Evolutionary conservation across 331 rosid genomes (phyloP).

Genomic region (Malus hybrid): DNA sequence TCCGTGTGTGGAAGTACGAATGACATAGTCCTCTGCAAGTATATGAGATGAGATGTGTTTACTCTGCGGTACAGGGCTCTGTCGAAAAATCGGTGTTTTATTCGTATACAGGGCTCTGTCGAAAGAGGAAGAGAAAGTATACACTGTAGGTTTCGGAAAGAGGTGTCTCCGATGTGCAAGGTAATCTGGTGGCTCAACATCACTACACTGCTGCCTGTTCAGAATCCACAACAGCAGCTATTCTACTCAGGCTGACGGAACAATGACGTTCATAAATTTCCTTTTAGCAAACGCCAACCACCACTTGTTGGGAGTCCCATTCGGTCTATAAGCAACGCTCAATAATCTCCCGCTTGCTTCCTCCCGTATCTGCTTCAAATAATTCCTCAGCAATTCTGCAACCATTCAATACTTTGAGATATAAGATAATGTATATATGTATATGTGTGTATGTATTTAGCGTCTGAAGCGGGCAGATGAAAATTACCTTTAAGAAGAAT

Average conservation of each 20-base stretch:
- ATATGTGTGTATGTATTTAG: neutral
- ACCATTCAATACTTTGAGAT: conserved; percentile 7
- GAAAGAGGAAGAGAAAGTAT: neutral
- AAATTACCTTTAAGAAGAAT: neutral
- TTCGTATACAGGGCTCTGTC: neutral
- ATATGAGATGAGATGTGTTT: no score
- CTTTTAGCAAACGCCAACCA: conserved; percentile 99
- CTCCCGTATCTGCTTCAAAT: conserved; percentile 94
- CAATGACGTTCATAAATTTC: conserved; percentile 84
- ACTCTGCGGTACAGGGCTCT: neutral
- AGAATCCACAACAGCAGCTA: conserved; percentile 11
- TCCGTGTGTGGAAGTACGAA: neutral
- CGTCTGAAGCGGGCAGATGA: neutral
- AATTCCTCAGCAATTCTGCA: conserved; percentile 84
- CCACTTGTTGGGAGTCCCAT: conserved; percentile 98
- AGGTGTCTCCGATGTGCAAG: neutral
- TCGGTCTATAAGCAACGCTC: conserved; percentile 93
- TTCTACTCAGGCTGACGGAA: conserved; percentile 39
- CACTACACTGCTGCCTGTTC: neutral
- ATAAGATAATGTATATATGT: neutral
- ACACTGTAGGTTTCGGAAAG: neutral
- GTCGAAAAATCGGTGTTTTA: neutral
- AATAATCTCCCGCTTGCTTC: conserved; percentile 96
- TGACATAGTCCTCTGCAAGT: neutral
- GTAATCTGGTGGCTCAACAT: neutral